Conservation (phyloP, 768 basidiomycete genomes). For the Mrakia blollopis region DNA sequence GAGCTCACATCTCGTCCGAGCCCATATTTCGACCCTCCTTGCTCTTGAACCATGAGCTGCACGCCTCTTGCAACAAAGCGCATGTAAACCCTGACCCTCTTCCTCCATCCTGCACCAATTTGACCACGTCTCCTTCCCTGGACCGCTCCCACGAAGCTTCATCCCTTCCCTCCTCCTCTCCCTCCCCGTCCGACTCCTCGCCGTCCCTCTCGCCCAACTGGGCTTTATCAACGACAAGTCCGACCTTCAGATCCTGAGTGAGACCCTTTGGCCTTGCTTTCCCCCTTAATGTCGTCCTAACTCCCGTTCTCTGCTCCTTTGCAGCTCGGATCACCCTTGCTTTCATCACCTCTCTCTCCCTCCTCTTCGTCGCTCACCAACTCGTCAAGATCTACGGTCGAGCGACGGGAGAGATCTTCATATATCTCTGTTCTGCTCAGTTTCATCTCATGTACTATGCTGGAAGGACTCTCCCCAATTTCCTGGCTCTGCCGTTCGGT, state of each 20-base stretch:
- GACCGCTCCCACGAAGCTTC: conserved; percentile 84
- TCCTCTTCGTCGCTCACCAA: conserved; percentile 62
- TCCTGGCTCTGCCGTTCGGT: conserved; percentile 82
- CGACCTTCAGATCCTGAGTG: conserved; percentile 66
- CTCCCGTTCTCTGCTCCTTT: background rate
- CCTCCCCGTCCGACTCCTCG: conserved; percentile 49
- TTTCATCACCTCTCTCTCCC: conserved; percentile 56
- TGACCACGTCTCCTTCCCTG: conserved; percentile 83
- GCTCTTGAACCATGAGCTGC: background rate
- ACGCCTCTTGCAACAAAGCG: background rate
- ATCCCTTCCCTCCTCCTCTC: conserved; percentile 56
- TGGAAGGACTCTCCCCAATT: conserved; percentile 88
- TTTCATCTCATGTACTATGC: conserved; percentile 94
- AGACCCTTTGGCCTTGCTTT: conserved; percentile 37
- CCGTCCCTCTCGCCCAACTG: conserved; percentile 50
- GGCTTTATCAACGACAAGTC: conserved; percentile 56
- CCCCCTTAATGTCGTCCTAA: background rate
- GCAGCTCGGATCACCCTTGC: conserved; percentile 72
- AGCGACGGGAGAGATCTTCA: conserved; percentile 56
- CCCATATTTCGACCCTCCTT: background rate
- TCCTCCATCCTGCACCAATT: conserved; percentile 53
- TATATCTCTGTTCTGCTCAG: conserved; percentile 68
- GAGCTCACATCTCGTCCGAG: background rate
- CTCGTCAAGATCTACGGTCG: conserved; percentile 62
- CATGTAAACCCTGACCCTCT: background rate